Evolutionary conservation across 2,329 filamentous ascomycete species (phyloP).

Genomic region (Fusarium sp.): DNA sequence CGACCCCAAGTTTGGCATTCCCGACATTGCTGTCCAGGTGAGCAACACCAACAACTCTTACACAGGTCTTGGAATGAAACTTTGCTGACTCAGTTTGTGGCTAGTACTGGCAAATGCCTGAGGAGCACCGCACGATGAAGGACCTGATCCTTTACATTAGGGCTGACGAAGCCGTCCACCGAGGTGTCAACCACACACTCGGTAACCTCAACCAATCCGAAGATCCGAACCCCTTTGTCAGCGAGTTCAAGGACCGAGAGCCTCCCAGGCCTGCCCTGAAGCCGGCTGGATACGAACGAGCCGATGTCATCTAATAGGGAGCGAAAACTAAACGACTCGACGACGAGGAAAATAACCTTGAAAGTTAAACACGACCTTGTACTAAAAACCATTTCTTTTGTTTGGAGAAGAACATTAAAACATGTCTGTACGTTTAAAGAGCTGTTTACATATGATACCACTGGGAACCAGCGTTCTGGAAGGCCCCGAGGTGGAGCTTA

Average conservation of each 20-base stretch:
- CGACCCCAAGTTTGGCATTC: conserved; percentile 75
- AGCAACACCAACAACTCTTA: conserved; percentile 20
- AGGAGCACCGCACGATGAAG: conserved; percentile 83
- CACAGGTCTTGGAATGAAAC: background rate
- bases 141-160: conserved; percentile 90
- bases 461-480: conserved; percentile 15
- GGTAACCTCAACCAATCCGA: conserved; percentile 86
- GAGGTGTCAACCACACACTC: conserved; percentile 96
- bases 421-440: background rate
- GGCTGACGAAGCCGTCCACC: conserved; percentile 88
- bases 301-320: conserved; percentile 75
- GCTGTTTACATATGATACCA: conserved; percentile 23
- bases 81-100: conserved; percentile 7
- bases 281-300: conserved; percentile 83
- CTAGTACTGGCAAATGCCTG: conserved; percentile 92
- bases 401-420: background rate
- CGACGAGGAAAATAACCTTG: background rate
- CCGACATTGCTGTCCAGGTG: conserved; percentile 83
- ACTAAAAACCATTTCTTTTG: conserved; percentile 7
- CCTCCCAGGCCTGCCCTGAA: conserved; percentile 75
- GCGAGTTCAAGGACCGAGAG: conserved; percentile 78
- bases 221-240: conserved; percentile 94
- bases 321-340: background rate
- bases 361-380: background rate
- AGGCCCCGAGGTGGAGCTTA: background rate